These are phyloP conservation scores for Lichtheimia hyalospora DNA, from an alignment of 371 early-diverging fungal species.

Conservation along the genomic window DNA sequence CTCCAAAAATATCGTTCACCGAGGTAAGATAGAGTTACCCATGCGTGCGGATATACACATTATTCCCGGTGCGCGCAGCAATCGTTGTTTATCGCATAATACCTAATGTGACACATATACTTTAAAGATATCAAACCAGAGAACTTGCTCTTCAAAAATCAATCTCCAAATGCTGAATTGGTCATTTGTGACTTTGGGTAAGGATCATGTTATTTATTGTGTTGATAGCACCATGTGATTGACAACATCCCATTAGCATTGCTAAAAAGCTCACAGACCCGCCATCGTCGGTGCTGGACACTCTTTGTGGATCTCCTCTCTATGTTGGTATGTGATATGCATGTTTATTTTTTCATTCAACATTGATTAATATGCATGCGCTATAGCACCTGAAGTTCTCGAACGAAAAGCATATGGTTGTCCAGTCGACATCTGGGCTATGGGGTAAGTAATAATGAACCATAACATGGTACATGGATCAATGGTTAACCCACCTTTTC, in stretches of 20 bases:
- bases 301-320: conserved; percentile 62
- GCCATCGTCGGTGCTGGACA: conserved; percentile 26
- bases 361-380: background rate
- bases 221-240: too few relatives aligned
- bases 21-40: conserved; percentile 39
- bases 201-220: background rate
- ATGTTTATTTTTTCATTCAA: background rate
- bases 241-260: background rate
- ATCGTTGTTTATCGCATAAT: too few relatives aligned
- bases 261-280: conserved; percentile 14
- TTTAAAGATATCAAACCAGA: conserved; percentile 76
- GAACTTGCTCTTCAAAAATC: conserved; percentile 70
- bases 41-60: background rate
- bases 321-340: conserved; percentile 36
- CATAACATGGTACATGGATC: background rate
- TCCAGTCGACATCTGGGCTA: conserved; percentile 26
- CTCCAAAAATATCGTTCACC: conserved; percentile 61
- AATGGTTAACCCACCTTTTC: background rate
- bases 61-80: too few relatives aligned
- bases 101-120: background rate
- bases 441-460: conserved; percentile 43
- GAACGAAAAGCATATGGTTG: conserved; percentile 9
- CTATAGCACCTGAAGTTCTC: conserved; percentile 81
- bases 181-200: conserved; percentile 71
- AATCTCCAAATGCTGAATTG: conserved; percentile 57